phyloP scores from a whole-genome alignment of 768 basidiomycete genomes.

The Leccinellum albellum region DNA sequence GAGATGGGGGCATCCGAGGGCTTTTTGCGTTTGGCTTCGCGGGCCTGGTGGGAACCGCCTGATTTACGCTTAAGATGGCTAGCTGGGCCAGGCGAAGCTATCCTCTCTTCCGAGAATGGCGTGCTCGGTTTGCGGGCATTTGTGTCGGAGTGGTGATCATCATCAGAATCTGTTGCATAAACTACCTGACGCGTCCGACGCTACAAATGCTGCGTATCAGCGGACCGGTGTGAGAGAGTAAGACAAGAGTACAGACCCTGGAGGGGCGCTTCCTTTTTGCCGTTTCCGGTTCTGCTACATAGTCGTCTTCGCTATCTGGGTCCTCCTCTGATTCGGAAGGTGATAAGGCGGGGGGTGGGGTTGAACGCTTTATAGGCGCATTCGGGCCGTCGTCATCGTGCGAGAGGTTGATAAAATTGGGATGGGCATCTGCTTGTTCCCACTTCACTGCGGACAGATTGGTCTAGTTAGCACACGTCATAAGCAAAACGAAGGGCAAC shows the following conservation, averaged over 20 bases:
- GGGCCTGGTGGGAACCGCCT: constrained; percentile 33
- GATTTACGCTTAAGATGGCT: constrained; percentile 54
- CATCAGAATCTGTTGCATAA: constrained; percentile 40
- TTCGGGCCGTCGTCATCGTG: constrained; percentile 21
- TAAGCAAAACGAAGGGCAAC: constrained; percentile 10
- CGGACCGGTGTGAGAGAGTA: constrained; percentile 6
- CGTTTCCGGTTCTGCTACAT: constrained; percentile 46
- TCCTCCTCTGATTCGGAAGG: constrained; percentile 49
- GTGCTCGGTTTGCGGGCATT: constrained; percentile 16
- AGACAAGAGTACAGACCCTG: constrained; percentile 41
- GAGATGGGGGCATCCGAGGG: constrained; percentile 36
- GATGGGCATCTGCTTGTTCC: constrained; percentile 63
- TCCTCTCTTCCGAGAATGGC: constrained; percentile 19
- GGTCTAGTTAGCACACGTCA: constrained; percentile 28
- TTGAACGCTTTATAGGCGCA: constrained; percentile 12
- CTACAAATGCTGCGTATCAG: constrained; percentile 31
- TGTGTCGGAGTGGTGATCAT: constrained; percentile 31
- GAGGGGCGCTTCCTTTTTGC: constrained; percentile 30
- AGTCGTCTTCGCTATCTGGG: constrained; percentile 67
- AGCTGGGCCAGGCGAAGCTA: constrained; percentile 17
- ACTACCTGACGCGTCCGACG: constrained; percentile 41
- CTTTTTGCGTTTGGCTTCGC: constrained; percentile 47
- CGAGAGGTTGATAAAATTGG: constrained; percentile 35
- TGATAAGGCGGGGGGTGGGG: constrained; percentile 31
- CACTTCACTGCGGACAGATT: constrained; percentile 55